Conservation (phyloP, 2,329 filamentous ascomycete species). For the Diaporthe sp. region DNA sequence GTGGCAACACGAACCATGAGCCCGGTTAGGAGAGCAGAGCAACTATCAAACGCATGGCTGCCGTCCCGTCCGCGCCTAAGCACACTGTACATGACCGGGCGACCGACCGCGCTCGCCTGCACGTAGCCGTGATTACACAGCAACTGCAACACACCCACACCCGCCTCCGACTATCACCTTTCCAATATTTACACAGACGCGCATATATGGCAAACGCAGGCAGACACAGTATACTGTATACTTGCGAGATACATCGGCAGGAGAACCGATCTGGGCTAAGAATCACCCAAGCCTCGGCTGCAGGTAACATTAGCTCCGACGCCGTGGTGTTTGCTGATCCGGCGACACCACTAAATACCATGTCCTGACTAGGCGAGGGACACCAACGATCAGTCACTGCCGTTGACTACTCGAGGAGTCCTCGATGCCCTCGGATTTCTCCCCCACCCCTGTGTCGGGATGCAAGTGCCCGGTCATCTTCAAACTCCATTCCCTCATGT, state of each 20-base stretch:
- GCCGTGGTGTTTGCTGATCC: too few relatives aligned
- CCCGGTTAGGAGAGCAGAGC: background rate
- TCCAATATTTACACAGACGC: constrained; percentile 3
- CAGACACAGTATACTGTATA: constrained; percentile 19
- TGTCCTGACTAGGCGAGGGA: too few relatives aligned
- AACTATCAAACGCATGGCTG: background rate
- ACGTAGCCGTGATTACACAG: constrained; percentile 15
- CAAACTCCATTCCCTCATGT: background rate
- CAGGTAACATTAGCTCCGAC: too few relatives aligned
- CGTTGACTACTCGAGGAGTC: background rate
- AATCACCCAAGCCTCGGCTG: too few relatives aligned
- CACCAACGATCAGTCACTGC: too few relatives aligned
- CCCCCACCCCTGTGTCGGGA: background rate
- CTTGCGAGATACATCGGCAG: constrained; percentile 1
- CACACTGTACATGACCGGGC: background rate
- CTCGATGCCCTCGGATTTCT: background rate
- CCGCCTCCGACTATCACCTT: background rate
- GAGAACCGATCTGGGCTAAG: background rate
- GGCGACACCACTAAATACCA: too few relatives aligned
- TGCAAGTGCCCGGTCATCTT: background rate
- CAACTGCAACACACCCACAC: background rate
- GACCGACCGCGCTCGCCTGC: background rate
- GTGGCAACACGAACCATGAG: background rate
- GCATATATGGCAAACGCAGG: background rate
- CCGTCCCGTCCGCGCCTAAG: background rate